Base-by-base conservation (phyloP, 768 basidiomycete genomes). In the Russula virescens region DNA sequence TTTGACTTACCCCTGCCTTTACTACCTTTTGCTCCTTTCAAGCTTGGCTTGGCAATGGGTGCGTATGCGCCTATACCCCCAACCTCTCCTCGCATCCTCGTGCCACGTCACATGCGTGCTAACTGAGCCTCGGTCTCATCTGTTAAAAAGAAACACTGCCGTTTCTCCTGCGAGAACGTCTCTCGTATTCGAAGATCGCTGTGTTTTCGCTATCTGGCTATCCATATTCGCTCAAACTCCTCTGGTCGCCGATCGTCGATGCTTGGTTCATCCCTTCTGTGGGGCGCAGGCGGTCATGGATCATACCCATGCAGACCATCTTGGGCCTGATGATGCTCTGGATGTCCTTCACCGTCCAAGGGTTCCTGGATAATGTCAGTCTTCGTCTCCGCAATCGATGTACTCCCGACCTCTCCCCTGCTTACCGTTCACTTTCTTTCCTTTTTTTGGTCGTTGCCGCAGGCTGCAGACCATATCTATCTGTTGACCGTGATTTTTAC, bases 211-310 rank as follows among this genome's bases (percentile, higher is more conserved):
- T 99, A 25, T 88, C 89, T 46, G 89, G 87, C 70, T 96, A 95
- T 75, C 94, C 94, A 2, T 99, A 98, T 77, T 97, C 94, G 28
- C 83, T 98, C 70, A 99, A 99, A 76, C 76, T 99, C 67, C 75
- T 98, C 66, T 98, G 96, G 95, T 96, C 94, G 7, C 97, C 97
- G 50, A 88, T 99, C 65, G 93, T 99, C 59, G 97, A 99, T 71
- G 88, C 96, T 0, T 77, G 88, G 65, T 99, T 89, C 74, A 79
- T 88, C 70, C 77, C 84, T 48, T 87, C 84, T 45, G 67, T 96
- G 66, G 97, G 97, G 21, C 87, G 97, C 54, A 81, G 97, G 65
- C 98, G 97, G 74, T 94, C 92, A 64, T 99, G 97, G 97, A 98
- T 99, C 68, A 88, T 98, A 64, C 97, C 97, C 53, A 97, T 98